A percentile compares a stretch with the other conserved stretches of the same genome.
These are phyloP conservation scores for Diplodia corticola DNA, from an alignment of 2,329 filamentous ascomycete species.

Conservation along the genomic window DNA sequence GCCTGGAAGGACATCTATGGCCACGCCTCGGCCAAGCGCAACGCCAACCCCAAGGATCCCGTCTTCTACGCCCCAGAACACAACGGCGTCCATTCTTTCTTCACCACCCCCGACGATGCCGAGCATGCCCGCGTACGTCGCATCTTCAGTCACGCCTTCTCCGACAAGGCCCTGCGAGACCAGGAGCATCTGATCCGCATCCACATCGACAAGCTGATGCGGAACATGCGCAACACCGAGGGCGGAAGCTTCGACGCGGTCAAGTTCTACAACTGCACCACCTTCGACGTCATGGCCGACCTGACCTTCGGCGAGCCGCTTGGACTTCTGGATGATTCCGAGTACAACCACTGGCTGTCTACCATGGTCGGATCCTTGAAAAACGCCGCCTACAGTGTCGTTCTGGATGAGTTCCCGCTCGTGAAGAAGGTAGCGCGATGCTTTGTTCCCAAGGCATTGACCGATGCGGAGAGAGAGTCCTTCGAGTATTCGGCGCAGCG, in stretches of 20 bases:
- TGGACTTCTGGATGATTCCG: slow-evolving; percentile 32
- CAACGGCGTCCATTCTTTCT: slow-evolving; percentile 38
- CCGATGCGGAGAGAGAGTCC: background rate
- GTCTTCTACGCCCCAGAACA: slow-evolving; percentile 27
- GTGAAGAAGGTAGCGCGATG: background rate
- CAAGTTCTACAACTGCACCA: slow-evolving; percentile 26
- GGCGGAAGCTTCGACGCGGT: slow-evolving; percentile 2
- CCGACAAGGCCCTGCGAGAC: slow-evolving; percentile 32
- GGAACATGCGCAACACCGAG: background rate
- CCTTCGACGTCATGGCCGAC: slow-evolving; percentile 39
- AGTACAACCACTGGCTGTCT: slow-evolving; percentile 37
- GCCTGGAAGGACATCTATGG: slow-evolving; percentile 25
- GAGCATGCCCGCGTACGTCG: slow-evolving; percentile 26
- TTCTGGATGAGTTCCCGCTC: background rate
- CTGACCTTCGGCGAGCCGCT: slow-evolving; percentile 36
- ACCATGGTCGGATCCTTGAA: slow-evolving; percentile 32
- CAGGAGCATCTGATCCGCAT: slow-evolving; percentile 35
- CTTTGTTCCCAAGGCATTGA: background rate
- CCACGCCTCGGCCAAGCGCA: slow-evolving; percentile 10
- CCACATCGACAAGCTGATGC: slow-evolving; percentile 36
- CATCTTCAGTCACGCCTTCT: slow-evolving; percentile 33
- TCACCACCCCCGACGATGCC: slow-evolving; percentile 26
- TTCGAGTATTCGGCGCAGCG: background rate
- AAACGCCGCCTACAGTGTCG: background rate
- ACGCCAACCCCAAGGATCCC: slow-evolving; percentile 23